phyloP scores from a whole-genome alignment of 2,329 filamentous ascomycete species.

The Paraconiothyrium brasiliense region DNA sequence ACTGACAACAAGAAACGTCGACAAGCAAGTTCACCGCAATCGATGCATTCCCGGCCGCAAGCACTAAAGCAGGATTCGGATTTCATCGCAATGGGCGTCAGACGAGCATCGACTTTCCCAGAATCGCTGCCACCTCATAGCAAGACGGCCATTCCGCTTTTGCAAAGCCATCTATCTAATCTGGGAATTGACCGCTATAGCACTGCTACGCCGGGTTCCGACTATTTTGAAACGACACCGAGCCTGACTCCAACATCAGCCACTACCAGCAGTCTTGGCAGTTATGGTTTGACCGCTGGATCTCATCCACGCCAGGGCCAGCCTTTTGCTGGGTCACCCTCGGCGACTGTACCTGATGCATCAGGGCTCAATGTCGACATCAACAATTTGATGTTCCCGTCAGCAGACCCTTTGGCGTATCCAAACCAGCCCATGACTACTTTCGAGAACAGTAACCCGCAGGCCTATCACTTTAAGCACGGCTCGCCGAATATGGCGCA shows the following conservation, averaged over 20 bases:
- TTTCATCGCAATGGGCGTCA: conserved; percentile 30
- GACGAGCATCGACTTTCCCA: conserved; percentile 50
- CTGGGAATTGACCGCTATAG: conserved; percentile 41
- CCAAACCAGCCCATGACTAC: conserved; percentile 77
- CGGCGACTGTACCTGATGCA: conserved; percentile 43
- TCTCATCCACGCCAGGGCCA: conserved; percentile 38
- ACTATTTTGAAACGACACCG: conserved; percentile 43
- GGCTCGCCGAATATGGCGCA: conserved; percentile 29
- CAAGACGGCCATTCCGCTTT: conserved; percentile 41
- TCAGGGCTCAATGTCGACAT: conserved; percentile 64
- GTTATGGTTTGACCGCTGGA: conserved; percentile 34
- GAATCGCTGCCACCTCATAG: conserved; percentile 39
- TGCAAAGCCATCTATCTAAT: conserved; percentile 39
- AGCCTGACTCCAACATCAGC: conserved; percentile 46
- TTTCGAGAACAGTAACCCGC: conserved; percentile 56
- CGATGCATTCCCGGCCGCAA: conserved; percentile 35
- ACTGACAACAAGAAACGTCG: conserved; percentile 49
- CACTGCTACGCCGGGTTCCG: conserved; percentile 37
- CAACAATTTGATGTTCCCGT: conserved; percentile 82
- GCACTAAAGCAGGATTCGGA: conserved; percentile 36
- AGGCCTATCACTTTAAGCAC: conserved; percentile 37
- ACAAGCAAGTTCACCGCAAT: conserved; percentile 49
- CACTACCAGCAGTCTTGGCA: conserved; percentile 37
- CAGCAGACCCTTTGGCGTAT: conserved; percentile 80
- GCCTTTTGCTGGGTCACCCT: conserved; percentile 39